Conservation (phyloP, 768 basidiomycete species). For the Serendipita sp. region DNA sequence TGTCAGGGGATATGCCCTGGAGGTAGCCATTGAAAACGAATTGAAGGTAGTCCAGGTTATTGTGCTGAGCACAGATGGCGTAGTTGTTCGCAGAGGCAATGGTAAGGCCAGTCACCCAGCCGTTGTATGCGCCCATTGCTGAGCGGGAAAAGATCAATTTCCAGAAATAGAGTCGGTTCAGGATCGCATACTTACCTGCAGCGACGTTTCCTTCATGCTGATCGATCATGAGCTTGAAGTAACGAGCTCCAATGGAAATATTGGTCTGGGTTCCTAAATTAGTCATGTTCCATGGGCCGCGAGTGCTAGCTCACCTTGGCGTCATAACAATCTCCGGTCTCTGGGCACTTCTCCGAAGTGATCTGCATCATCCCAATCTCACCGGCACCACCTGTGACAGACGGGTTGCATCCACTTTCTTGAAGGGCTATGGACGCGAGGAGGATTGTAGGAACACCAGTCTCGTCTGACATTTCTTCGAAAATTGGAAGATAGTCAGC, state of each 20-base stretch:
- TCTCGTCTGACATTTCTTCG: slow-evolving; percentile 16
- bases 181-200: neutral
- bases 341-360: slow-evolving; percentile 40
- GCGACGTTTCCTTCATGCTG: neutral
- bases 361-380: slow-evolving; percentile 58
- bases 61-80: neutral
- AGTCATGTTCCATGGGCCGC: neutral
- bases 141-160: neutral
- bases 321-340: neutral
- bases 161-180: neutral
- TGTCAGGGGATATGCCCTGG: neutral
- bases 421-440: slow-evolving; percentile 82
- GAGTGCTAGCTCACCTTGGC: neutral
- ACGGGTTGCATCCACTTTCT: slow-evolving; percentile 58
- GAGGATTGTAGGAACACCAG: slow-evolving; percentile 49
- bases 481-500: slow-evolving; percentile 33
- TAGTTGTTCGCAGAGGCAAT: neutral
- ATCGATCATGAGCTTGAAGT: neutral
- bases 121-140: slow-evolving; percentile 3
- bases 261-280: neutral
- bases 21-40: slow-evolving; percentile 2
- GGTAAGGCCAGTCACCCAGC: neutral
- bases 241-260: slow-evolving; percentile 3
- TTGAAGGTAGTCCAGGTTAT: slow-evolving; percentile 3
- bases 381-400: slow-evolving; percentile 52